These are phyloP conservation scores for Houttuynia cordata DNA, from an alignment of 164 flowering plant genomes.

Conservation along the genomic window DNA sequence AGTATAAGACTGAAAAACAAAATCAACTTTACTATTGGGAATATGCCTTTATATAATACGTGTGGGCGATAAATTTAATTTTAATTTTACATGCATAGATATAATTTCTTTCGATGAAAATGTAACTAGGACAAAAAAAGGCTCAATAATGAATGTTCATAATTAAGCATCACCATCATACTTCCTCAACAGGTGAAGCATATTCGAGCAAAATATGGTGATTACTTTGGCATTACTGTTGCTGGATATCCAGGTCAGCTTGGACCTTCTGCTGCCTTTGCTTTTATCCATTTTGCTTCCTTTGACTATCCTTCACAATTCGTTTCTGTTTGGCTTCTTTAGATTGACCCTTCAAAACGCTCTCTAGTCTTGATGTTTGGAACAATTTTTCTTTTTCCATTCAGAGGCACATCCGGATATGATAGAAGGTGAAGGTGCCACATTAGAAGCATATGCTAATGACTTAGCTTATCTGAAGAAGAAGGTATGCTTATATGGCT, in stretches of 20 bases:
- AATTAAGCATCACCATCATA: background rate
- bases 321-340: background rate
- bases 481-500: constrained; percentile 33
- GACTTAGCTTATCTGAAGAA: constrained; percentile 83
- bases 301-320: background rate
- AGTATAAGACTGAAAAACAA: background rate
- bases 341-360: background rate
- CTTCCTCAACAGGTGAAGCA: constrained; percentile 53
- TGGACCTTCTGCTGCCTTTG: background rate
- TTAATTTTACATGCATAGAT: no score
- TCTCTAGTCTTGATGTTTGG: background rate
- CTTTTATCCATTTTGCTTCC: background rate
- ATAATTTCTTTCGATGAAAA: no score
- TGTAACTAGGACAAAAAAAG: no score
- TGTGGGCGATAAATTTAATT: no score
- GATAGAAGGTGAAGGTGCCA: constrained; percentile 55
- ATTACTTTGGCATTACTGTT: constrained; percentile 92
- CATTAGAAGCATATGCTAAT: constrained; percentile 50
- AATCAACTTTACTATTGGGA: no score
- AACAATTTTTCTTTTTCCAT: background rate
- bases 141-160: no score
- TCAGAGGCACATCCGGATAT: constrained; percentile 97
- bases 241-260: constrained; percentile 92
- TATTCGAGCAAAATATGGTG: constrained; percentile 65
- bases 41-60: no score